A percentile compares a stretch with the other conserved stretches of the same genome.
Conservation (phyloP, 345 rosid species). For the Citrus sinensis region DNA sequence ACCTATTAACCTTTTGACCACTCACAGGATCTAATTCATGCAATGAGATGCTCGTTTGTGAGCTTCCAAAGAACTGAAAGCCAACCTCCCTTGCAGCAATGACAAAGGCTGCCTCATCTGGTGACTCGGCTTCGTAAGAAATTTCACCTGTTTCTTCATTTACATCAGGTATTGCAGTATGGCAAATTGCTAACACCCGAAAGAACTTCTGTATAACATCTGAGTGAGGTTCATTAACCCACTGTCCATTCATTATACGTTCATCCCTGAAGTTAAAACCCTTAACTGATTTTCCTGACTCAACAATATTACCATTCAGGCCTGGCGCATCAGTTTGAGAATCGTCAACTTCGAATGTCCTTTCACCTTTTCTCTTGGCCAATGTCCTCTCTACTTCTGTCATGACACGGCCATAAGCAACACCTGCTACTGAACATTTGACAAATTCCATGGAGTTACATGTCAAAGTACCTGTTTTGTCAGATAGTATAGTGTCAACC, state of each 20-base stretch:
- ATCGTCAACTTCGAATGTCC: constrained; percentile 27
- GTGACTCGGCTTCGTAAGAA: constrained; percentile 84
- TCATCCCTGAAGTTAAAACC: constrained; percentile 89
- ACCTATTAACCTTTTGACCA: constrained; percentile 46
- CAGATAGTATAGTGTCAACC: constrained; percentile 74
- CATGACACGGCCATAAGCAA: constrained; percentile 65
- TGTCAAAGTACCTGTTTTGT: constrained; percentile 93
- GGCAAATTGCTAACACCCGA: constrained; percentile 67
- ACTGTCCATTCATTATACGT: constrained; percentile 61
- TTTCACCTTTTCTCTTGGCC: constrained; percentile 33
- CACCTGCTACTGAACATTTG: constrained; percentile 79
- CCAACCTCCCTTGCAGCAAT: constrained; percentile 81
- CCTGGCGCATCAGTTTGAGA: constrained; percentile 12
- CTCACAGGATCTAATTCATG: constrained; percentile 46
- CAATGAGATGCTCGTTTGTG: constrained; percentile 55
- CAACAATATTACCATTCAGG: constrained; percentile 3
- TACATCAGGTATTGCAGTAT: constrained; percentile 70
- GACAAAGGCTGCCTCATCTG: constrained; percentile 87
- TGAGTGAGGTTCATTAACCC: constrained; percentile 54
- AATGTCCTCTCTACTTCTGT: constrained; percentile 75
- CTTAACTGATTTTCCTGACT: constrained; percentile 37
- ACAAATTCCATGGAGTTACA: constrained; percentile 97
- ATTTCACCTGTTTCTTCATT: constrained; percentile 37
- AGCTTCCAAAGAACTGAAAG: constrained; percentile 63
- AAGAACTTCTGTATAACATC: constrained; percentile 54